Conservation (phyloP, 2,329 filamentous ascomycete genomes). For the Pestalotiopsis sp. region DNA sequence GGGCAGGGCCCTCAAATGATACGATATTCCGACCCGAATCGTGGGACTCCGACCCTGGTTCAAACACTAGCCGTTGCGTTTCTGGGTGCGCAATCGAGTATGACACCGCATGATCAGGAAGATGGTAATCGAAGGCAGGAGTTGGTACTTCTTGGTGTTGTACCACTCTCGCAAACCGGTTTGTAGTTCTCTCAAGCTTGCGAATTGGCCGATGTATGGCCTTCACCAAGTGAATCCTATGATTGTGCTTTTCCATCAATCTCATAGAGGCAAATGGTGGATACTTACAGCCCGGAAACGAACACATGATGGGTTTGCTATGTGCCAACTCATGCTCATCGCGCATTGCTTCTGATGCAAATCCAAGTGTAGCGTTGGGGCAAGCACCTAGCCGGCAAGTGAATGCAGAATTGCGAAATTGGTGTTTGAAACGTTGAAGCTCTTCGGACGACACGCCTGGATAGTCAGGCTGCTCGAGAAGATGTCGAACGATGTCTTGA, state of each 20-base stretch:
- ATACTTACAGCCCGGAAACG: slow-evolving; percentile 15
- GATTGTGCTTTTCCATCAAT: neutral
- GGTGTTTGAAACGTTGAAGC: slow-evolving; percentile 19
- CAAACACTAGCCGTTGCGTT: too few species aligned
- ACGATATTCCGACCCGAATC: too few species aligned
- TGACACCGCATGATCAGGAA: too few species aligned
- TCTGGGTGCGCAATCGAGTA: too few species aligned
- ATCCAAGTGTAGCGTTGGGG: slow-evolving; percentile 18
- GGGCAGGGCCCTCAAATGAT: too few species aligned
- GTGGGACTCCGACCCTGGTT: too few species aligned
- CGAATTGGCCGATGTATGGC: too few species aligned
- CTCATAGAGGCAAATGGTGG: slow-evolving; percentile 10
- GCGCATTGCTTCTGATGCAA: slow-evolving; percentile 16
- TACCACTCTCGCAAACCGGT: too few species aligned
- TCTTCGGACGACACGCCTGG: slow-evolving; percentile 12
- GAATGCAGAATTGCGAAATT: slow-evolving; percentile 15
- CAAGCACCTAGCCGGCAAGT: slow-evolving; percentile 22
- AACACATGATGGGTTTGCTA: slow-evolving; percentile 5
- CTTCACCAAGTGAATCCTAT: too few species aligned
- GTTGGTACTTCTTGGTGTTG: too few species aligned
- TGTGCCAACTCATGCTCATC: slow-evolving; percentile 20
- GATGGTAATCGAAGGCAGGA: too few species aligned
- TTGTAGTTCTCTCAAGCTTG: too few species aligned
- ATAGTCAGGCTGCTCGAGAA: slow-evolving; percentile 14
- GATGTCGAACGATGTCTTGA: slow-evolving; percentile 7